Evolutionary conservation across 345 rosid species (phyloP).

Genomic region (Salix caprea): DNA sequence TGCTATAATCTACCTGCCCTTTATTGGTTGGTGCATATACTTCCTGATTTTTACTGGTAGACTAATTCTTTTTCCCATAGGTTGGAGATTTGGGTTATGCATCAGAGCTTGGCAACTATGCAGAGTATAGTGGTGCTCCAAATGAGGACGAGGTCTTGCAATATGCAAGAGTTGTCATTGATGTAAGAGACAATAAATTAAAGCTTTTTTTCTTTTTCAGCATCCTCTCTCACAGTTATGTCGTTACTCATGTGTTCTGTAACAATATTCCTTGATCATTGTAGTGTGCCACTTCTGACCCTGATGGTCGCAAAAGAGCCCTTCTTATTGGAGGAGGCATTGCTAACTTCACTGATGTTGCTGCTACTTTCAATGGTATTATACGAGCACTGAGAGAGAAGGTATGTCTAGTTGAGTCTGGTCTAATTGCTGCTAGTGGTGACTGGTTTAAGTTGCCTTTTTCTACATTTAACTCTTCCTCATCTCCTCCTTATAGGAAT

Average conservation of each 20-base stretch:
- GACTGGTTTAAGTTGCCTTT: not conserved
- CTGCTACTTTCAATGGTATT: conserved; percentile 91
- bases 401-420: conserved; percentile 32
- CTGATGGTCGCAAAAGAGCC: conserved; percentile 90
- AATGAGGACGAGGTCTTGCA: conserved; percentile 95
- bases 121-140: conserved; percentile 99
- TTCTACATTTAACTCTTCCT: not conserved
- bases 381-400: conserved; percentile 87
- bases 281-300: conserved; percentile 91
- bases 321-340: conserved; percentile 96
- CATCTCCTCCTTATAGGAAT: conserved; percentile 41
- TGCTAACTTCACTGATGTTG: conserved; percentile 95
- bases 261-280: not conserved
- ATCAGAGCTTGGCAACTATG: conserved; percentile 91
- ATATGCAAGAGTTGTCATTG: conserved; percentile 94
- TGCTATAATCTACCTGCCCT: not conserved
- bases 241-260: not conserved
- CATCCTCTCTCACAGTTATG: not conserved
- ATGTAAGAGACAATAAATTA: conserved; percentile 46
- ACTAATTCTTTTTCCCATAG: conserved; percentile 29
- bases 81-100: conserved; percentile 99
- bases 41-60: not conserved
- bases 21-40: not conserved
- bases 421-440: not conserved
- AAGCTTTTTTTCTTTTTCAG: not conserved